Evolutionary conservation across 2,329 filamentous ascomycete species (phyloP), one percentile per base, ranked within the genome.

Genomic region (Fusarium pilosicola): DNA sequence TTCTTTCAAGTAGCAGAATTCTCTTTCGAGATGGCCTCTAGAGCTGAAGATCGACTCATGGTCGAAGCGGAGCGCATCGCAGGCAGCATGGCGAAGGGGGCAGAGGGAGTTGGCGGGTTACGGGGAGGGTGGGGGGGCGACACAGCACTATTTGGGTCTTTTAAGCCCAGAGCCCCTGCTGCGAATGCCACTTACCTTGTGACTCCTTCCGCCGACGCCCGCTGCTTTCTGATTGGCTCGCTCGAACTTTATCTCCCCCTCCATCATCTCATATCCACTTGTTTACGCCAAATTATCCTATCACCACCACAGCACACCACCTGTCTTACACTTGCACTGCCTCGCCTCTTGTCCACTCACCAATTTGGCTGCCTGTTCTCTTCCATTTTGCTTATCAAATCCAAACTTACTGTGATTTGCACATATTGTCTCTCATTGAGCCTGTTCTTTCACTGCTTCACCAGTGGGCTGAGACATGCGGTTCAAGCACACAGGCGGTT

Each of bases 131-230:
- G 63, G 62, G 46, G 63, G 86, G 85, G 86, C 84, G 83, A 81
- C 80, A 78, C 80, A 82, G 83, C 81, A 83, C 84, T 88, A 87
- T 89, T 87, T 89, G 87, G 86, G 82, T 84, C 83, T 85, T 86
- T 88, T 87, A 88, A 86, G 83, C 77, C 79, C 80, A 77, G 80
- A 57, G 67, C 72, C 75, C 76, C 76, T 79, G 77, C 65, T 61
- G 64, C 61, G 67, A 74, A 55, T 59, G 61, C 66, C 63, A 73
- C 60, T 66, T 58, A 56, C 60, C 71, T 74, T 69, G 66, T 74
- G 65, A 71, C 73, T 74, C 71, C 67, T 71, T 62, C 70, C 71
- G 62, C 66, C 68, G 64, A 51, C 58, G 28, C 44, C 65, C 52
- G 49, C 48, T 46, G 41, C 41, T 39, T 52, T 67, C 65, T 77